Evolutionary conservation across 1,284 basidiomycete genomes (phyloP).

Genomic region (Earliella scabrosa): DNA sequence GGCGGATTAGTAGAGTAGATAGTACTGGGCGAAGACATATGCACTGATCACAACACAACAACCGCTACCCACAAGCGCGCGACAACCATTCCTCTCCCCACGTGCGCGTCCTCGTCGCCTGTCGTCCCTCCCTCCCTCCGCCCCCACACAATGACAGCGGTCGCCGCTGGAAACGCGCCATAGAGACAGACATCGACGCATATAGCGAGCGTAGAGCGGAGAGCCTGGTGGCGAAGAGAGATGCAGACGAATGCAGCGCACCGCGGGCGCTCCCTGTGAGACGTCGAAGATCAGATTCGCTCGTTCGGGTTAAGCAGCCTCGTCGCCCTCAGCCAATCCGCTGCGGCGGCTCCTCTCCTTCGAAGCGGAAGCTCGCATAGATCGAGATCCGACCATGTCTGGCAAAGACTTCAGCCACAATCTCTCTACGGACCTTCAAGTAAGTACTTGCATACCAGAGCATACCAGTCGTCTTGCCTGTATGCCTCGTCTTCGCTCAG

Average conservation of each 20-base stretch:
- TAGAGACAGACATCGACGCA: not conserved
- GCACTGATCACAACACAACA: slow-evolving; percentile 20
- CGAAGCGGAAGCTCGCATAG: slow-evolving; percentile 3
- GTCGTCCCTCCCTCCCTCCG: not conserved
- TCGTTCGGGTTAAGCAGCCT: slow-evolving; percentile 3
- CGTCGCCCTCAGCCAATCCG: slow-evolving; percentile 1
- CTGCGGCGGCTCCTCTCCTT: slow-evolving; percentile 1
- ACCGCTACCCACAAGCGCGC: slow-evolving; percentile 15
- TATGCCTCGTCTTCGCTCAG: too few species aligned
- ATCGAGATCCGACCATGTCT: not conserved
- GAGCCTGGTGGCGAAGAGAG: not conserved
- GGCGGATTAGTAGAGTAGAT: slow-evolving; percentile 20
- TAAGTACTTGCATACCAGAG: too few species aligned
- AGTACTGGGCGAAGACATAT: slow-evolving; percentile 14
- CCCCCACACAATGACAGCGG: not conserved
- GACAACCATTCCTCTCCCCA: slow-evolving; percentile 13
- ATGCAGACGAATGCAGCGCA: not conserved
- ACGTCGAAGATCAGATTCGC: slow-evolving; percentile 17
- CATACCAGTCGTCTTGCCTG: too few species aligned
- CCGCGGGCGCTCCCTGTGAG: not conserved
- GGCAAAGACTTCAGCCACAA: not conserved
- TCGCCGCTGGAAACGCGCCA: not conserved
- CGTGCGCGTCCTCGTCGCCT: slow-evolving; percentile 9
- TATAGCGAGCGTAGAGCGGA: not conserved
- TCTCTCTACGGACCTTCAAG: too few species aligned